Evolutionary conservation across 805 yeast genomes (phyloP).

Genomic region (Cyberlindnera americana): DNA sequence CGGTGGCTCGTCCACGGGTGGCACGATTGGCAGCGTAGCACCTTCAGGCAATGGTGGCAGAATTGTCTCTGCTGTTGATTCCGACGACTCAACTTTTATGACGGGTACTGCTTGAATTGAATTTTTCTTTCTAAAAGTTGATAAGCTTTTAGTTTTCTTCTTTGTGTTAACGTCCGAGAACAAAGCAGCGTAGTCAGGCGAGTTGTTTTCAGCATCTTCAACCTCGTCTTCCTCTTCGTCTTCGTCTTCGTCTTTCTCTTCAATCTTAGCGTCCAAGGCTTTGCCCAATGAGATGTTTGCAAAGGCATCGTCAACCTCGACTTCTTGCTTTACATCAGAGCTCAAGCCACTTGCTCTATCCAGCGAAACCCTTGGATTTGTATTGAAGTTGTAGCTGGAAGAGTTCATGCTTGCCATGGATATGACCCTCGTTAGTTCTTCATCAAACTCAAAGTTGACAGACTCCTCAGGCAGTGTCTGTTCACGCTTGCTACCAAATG

Average conservation of each 20-base stretch:
- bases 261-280: no score
- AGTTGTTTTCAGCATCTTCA: slow-evolving; percentile 14
- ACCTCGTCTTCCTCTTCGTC: slow-evolving; percentile 3
- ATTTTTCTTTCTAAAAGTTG: slow-evolving; percentile 8
- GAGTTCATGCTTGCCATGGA: slow-evolving; percentile 25
- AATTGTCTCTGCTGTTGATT: background rate
- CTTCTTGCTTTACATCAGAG: background rate
- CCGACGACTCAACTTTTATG: background rate
- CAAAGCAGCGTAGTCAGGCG: slow-evolving; percentile 32
- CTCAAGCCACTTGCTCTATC: no score
- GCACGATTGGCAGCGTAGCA: slow-evolving; percentile 1
- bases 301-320: slow-evolving; percentile 1
- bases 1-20: slow-evolving; percentile 31
- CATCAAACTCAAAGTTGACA: slow-evolving; percentile 19
- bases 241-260: background rate
- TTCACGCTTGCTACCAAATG: slow-evolving; percentile 1
- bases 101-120: background rate
- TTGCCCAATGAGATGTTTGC: background rate
- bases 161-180: slow-evolving; percentile 25
- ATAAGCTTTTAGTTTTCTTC: slow-evolving; percentile 19
- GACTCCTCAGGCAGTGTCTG: slow-evolving; percentile 5
- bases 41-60: slow-evolving; percentile 15
- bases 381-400: slow-evolving; percentile 23
- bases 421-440: slow-evolving; percentile 23
- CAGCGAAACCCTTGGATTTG: background rate